Evolutionary conservation across 805 yeast genomes (phyloP).

Genomic region (Myxozyma neglecta): DNA sequence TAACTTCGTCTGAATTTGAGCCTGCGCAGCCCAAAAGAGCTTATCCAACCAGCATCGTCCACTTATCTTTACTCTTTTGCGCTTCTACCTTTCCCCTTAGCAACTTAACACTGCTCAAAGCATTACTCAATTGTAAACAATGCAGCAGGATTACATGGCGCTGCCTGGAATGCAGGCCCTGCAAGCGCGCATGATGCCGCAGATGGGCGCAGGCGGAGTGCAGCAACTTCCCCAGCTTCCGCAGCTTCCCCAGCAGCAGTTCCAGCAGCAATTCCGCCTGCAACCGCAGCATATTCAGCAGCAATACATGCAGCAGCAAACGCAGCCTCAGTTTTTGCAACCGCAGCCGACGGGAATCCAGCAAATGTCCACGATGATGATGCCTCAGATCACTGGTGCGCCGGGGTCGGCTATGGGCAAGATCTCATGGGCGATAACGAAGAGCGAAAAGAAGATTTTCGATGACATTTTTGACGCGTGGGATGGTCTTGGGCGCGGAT

Average conservation of each 20-base stretch:
- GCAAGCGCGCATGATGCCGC: slow-evolving; percentile 61
- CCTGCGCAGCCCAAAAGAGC: background rate
- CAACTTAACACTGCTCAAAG: background rate
- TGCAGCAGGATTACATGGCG: slow-evolving; percentile 9
- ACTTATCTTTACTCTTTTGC: background rate
- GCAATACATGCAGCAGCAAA: slow-evolving; percentile 5
- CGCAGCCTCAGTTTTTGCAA: slow-evolving; percentile 12
- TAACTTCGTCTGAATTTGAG: background rate
- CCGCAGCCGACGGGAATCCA: slow-evolving; percentile 51
- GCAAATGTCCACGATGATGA: slow-evolving; percentile 24
- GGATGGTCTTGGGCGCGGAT: slow-evolving; percentile 70
- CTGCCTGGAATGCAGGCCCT: slow-evolving; percentile 32
- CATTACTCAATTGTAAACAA: background rate
- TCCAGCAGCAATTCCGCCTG: slow-evolving; percentile 9
- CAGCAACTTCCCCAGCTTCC: slow-evolving; percentile 12
- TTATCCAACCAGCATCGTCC: background rate
- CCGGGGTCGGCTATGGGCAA: slow-evolving; percentile 55
- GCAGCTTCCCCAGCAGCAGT: slow-evolving; percentile 11
- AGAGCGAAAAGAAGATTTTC: slow-evolving; percentile 82
- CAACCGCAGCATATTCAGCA: slow-evolving; percentile 17
- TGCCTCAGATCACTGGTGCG: slow-evolving; percentile 27
- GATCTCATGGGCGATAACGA: slow-evolving; percentile 81
- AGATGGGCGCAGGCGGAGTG: slow-evolving; percentile 33
- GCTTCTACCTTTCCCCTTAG: background rate
- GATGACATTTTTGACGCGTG: slow-evolving; percentile 86